Percentiles rank a stretch among this genome's conserved stretches.
These are phyloP conservation scores for Penicillium silybi DNA, from an alignment of 495 filamentous ascomycete genomes.

Conservation along the genomic window DNA sequence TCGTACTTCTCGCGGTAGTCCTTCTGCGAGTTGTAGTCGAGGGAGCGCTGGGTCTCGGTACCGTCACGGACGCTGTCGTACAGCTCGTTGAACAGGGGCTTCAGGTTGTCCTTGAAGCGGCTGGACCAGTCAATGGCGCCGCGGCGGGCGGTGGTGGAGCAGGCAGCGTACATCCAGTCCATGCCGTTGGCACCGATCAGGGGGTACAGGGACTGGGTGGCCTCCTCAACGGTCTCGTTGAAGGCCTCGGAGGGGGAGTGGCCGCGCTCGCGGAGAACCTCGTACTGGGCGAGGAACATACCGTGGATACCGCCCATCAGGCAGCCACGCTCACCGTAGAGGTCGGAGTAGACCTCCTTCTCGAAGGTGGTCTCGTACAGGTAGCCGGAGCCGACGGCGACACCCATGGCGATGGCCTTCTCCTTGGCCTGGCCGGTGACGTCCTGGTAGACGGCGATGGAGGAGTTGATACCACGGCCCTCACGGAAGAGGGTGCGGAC, in stretches of 20 bases:
- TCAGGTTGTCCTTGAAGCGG: conserved; percentile 90
- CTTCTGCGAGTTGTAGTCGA: conserved; percentile 90
- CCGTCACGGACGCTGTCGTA: conserved; percentile 89
- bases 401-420: conserved; percentile 94
- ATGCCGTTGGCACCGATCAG: conserved; percentile 94
- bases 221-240: conserved; percentile 99
- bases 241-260: conserved; percentile 97
- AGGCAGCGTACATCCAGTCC: conserved; percentile 99
- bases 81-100: conserved; percentile 95
- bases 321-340: conserved; percentile 99
- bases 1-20: conserved; percentile 96
- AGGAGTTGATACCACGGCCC: conserved; percentile 99
- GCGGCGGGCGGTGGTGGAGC: conserved; percentile 96
- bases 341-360: conserved; percentile 99
- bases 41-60: conserved; percentile 85
- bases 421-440: conserved; percentile 97
- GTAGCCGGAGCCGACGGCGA: conserved; percentile 94
- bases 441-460: conserved; percentile 97
- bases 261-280: conserved; percentile 97
- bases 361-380: conserved; percentile 99
- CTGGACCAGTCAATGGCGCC: conserved; percentile 98
- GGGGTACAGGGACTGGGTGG: conserved; percentile 95
- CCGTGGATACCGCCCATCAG: conserved; percentile 99
- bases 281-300: conserved; percentile 99
- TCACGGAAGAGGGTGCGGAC: conserved; percentile 97